Conservation (phyloP, 2,329 filamentous ascomycete species). For the Ceratocystis papillata region DNA sequence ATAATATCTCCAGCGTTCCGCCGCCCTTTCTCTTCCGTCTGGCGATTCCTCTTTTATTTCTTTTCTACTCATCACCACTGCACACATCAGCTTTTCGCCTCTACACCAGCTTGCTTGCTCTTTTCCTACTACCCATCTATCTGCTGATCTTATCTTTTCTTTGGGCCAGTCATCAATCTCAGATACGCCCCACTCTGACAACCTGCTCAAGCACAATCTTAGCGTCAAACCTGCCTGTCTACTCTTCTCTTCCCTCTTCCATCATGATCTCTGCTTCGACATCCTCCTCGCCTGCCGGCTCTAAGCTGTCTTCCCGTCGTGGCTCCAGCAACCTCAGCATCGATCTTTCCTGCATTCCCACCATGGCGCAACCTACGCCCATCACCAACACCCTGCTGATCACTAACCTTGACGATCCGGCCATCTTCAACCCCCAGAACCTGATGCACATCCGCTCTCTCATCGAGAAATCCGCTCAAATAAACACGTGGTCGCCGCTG, state of each 20-base stretch:
- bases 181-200: background rate
- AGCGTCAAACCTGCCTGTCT: background rate
- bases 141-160: background rate
- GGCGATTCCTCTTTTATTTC: background rate
- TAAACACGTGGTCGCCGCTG: slow-evolving; percentile 69
- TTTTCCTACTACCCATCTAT: background rate
- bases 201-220: background rate
- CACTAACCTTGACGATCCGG: slow-evolving; percentile 62
- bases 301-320: slow-evolving; percentile 18
- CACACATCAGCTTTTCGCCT: background rate
- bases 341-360: slow-evolving; percentile 62
- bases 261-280: slow-evolving; percentile 8
- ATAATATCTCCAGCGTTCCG: slow-evolving; percentile 11
- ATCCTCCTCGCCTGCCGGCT: slow-evolving; percentile 3
- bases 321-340: slow-evolving; percentile 44
- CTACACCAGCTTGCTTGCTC: background rate
- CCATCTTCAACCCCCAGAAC: slow-evolving; percentile 65
- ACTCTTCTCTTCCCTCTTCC: background rate
- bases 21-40: background rate
- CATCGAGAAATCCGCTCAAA: slow-evolving; percentile 56
- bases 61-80: background rate
- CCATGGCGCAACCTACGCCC: slow-evolving; percentile 57
- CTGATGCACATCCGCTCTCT: slow-evolving; percentile 62
- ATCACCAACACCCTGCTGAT: slow-evolving; percentile 77
- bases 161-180: background rate